phyloP scores from a whole-genome alignment of 768 basidiomycete species.

The Scleroderma bovista region DNA sequence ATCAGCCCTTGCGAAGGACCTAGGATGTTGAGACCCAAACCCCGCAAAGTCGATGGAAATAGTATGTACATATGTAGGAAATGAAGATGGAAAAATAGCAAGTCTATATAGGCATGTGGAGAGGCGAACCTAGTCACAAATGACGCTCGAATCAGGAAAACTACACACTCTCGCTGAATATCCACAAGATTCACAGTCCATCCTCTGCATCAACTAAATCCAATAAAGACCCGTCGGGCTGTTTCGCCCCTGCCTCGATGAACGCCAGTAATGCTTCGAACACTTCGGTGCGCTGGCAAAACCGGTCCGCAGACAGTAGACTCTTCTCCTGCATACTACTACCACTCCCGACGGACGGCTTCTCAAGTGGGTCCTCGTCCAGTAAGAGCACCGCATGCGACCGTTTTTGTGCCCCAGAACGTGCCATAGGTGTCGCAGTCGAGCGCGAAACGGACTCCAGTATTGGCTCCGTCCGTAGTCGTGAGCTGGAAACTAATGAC shows the following conservation, averaged over 20 bases:
- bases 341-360: constrained; percentile 17
- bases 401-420: constrained; percentile 14
- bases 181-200: constrained; percentile 13
- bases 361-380: constrained; percentile 27
- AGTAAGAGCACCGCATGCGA: constrained; percentile 17
- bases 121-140: too few relatives aligned
- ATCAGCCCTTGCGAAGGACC: too few relatives aligned
- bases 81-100: too few relatives aligned
- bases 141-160: too few relatives aligned
- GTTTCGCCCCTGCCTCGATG: constrained; percentile 56
- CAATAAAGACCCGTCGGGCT: constrained; percentile 59
- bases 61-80: too few relatives aligned
- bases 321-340: constrained; percentile 8
- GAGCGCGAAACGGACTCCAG: neutral
- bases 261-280: constrained; percentile 66
- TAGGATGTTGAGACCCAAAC: too few relatives aligned
- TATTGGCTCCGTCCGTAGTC: neutral
- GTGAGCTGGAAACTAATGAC: too few relatives aligned
- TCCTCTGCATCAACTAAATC: constrained; percentile 49
- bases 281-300: constrained; percentile 59
- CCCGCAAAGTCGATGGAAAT: too few relatives aligned
- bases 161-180: neutral
- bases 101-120: too few relatives aligned
- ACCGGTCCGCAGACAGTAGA: constrained; percentile 42
- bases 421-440: neutral